Base-by-base conservation (phyloP, 106 monocot genomes). In the Agapanthus africanus region DNA sequence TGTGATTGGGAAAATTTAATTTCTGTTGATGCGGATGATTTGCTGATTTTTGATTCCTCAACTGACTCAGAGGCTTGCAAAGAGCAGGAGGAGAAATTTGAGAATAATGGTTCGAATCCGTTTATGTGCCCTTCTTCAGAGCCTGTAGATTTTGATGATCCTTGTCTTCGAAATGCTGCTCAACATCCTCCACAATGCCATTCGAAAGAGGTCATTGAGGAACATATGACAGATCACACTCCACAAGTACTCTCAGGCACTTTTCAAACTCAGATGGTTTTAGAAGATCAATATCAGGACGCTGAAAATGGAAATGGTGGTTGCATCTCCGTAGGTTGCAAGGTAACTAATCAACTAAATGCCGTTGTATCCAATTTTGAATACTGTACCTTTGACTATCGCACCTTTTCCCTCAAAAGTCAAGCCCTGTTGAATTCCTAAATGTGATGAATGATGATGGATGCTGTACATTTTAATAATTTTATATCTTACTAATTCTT, bases 1-100 rank as follows among this genome's bases (percentile, higher is more conserved):
- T 71, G 72, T 65, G 83, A 77, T 35, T 84, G 84, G 91, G 79
- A 79, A 22, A 77, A 81, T 46, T 72, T 87, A 46, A 80, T 80
- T 32, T 73, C 76, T 61, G 73, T 77, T 71, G 79, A 77, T 72
- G 60, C 68, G 18, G 80, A 82, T 10, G 80, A 83, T 52, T 52
- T 87, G 13, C 32, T 91, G 44, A 71, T 78, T 40, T 84, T 80
- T 59, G 82, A 85, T 50, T 23, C 67, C 23, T 42, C 52, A 16
- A 68, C 40, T 64, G 78, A 67, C 11, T 54, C 54, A 63, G 80
- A 79, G 23, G 37, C 54, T 54, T 19, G 68, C 28, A 68, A 50
- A 21, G 68, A 11, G 7, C 67, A 22, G 21, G 22, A 42, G 42
- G 61, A 73, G 54, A 76, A 76, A 3, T 42, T 46, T 32, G 54